Conservation (phyloP, 164 flowering plant species). For the Santalum album region DNA sequence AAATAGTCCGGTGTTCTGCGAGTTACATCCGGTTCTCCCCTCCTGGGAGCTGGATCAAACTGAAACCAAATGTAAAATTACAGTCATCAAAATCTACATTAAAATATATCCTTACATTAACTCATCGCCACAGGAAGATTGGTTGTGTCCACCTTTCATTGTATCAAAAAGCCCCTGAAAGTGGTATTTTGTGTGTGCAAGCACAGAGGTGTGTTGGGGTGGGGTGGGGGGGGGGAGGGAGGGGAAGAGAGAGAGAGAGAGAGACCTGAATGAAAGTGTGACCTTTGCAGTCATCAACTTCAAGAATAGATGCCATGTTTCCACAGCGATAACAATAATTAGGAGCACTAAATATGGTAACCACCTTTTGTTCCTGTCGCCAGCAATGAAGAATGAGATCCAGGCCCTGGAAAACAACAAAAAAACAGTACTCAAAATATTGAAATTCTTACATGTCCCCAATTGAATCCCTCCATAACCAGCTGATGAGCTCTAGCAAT, state of each 20-base stretch:
- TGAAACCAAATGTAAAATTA: conserved; percentile 20
- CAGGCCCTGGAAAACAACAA: background rate
- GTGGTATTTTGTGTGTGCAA: background rate
- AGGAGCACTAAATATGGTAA: conserved; percentile 96
- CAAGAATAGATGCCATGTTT: conserved; percentile 95
- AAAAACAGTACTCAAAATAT: background rate
- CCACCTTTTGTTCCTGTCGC: conserved; percentile 94
- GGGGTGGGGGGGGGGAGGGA: conserved; percentile 5
- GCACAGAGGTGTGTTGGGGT: background rate
- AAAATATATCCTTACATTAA: no score
- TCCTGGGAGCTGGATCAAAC: conserved; percentile 99
- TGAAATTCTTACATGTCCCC: conserved; percentile 72
- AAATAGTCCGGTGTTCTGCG: conserved; percentile 97
- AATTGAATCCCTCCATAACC: conserved; percentile 97
- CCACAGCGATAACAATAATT: conserved; percentile 98
- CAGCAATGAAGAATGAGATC: background rate
- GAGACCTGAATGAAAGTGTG: conserved; percentile 93
- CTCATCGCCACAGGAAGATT: no score
- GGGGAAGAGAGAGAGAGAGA: conserved; percentile 5
- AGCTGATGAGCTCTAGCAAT: conserved; percentile 98
- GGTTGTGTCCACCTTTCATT: no score
- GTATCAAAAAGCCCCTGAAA: no score
- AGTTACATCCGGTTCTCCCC: conserved; percentile 98
- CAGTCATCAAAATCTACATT: no score
- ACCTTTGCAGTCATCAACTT: conserved; percentile 92